phyloP scores from a whole-genome alignment of 2,329 filamentous ascomycete genomes.

The Monilinia vaccinii-corymbosi region DNA sequence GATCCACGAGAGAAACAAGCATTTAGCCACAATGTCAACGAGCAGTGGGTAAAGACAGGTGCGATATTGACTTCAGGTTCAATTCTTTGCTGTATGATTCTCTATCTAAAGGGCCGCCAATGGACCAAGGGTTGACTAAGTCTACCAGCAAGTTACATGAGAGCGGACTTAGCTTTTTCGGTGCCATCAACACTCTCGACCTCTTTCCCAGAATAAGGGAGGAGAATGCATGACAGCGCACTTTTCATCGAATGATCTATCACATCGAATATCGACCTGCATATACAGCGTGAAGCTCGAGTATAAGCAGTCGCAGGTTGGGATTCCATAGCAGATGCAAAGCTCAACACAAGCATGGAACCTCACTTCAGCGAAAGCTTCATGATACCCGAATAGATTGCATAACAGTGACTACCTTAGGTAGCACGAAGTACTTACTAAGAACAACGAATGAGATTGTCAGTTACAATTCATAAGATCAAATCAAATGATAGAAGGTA shows the following conservation, averaged over 20 bases:
- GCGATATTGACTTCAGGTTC: not conserved
- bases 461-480: not conserved
- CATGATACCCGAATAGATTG: not conserved
- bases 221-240: not conserved
- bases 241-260: not conserved
- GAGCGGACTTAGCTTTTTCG: slow-evolving; percentile 1
- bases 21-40: not conserved
- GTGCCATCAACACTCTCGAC: not conserved
- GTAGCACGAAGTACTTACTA: not conserved
- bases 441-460: not conserved
- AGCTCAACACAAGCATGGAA: not conserved
- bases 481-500: not conserved
- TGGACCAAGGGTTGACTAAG: not conserved
- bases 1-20: not conserved
- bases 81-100: not conserved
- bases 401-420: not conserved
- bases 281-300: not conserved
- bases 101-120: not conserved
- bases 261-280: not conserved
- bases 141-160: not conserved
- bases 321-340: not conserved
- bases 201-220: not conserved
- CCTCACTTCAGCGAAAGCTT: not conserved
- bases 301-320: not conserved
- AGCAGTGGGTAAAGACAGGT: not conserved